Evolutionary conservation across 2,329 filamentous ascomycete genomes (phyloP), one percentile per base, ranked within the genome.

Genomic region (Sporothrix mexicana): DNA sequence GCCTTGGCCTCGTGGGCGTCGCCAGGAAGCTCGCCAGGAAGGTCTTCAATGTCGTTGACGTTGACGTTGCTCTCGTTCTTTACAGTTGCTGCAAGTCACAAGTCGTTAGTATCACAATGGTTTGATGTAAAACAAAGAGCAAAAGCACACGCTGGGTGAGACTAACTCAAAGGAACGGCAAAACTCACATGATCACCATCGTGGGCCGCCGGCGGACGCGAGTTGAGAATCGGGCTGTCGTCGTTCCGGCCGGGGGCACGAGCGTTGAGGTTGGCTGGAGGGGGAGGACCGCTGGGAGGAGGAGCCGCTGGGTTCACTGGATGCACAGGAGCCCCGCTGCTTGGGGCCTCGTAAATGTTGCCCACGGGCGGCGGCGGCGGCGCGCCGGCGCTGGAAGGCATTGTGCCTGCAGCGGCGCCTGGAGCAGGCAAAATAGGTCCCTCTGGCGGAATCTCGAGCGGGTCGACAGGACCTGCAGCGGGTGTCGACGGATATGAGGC

Each of bases 1-100:
- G 83, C 83, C 74, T 85, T 85, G 25, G 76, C 72, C 3, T 77
- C 76, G 9, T 66, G 57, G 2, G 71, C 73, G 5, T 71, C 73
- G n/a, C n/a, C n/a, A n/a, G n/a, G n/a, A n/a, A n/a, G n/a, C 2
- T 30, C 30, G 45, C 51, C 25, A 3, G 25, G 45, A 1, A 55
- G 5, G 15, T 53, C 45, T 23, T 68, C 47, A 8, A 68, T 68
- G 25, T 25, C n/a, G 15, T 51, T 36, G 30, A 36, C 30, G 30
- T 30, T 30, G 30, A 30, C 30, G 30, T 30, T 30, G 30, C 30
- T 30, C 30, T 3, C 30, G 30, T 36, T 36, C 30, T 36, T 71
- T 73, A 77, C 64, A 75, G 64, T 61, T 73, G 74, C 76, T 77
- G 57, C 8, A 41, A n/a, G n/a, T n/a, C n/a, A n/a, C n/a, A n/a